These are phyloP conservation scores for Arthroderma sp. DNA, from an alignment of 2,329 filamentous ascomycete species.

Conservation along the genomic window DNA sequence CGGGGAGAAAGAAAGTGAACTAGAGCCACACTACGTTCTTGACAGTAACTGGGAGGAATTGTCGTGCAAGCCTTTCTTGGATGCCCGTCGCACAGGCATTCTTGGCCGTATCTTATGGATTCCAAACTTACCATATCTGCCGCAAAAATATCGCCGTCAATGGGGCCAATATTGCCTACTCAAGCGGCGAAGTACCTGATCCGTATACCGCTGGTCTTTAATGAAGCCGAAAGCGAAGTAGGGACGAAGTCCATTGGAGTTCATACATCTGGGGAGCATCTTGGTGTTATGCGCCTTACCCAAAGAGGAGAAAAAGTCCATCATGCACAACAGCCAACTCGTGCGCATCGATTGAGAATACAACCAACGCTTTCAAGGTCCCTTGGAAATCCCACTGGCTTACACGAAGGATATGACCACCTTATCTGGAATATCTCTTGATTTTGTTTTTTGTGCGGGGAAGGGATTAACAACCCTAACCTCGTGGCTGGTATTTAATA, in stretches of 20 bases:
- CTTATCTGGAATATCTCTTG: no score
- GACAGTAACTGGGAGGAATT: slow-evolving; percentile 69
- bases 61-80: slow-evolving; percentile 66
- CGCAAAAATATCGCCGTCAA: slow-evolving; percentile 54
- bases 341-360: no score
- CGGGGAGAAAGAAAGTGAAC: slow-evolving; percentile 41
- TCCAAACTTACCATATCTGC: slow-evolving; percentile 57
- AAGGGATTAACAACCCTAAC: no score
- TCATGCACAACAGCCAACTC: no score
- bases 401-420: no score
- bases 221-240: no score
- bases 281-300: slow-evolving; percentile 3
- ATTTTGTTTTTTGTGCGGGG: no score
- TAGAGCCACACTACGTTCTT: slow-evolving; percentile 69
- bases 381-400: no score
- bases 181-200: slow-evolving; percentile 34
- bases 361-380: no score
- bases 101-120: slow-evolving; percentile 71
- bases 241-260: no score
- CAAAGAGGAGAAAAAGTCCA: slow-evolving; percentile 7
- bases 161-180: slow-evolving; percentile 88
- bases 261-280: no score
- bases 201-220: no score
- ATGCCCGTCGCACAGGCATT: slow-evolving; percentile 58
- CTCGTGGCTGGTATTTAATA: not conserved